Evolutionary conservation across 83 land plant genomes (phyloP), one percentile per base, ranked within the genome.

Genomic region (Diphasiastrum complanatum): DNA sequence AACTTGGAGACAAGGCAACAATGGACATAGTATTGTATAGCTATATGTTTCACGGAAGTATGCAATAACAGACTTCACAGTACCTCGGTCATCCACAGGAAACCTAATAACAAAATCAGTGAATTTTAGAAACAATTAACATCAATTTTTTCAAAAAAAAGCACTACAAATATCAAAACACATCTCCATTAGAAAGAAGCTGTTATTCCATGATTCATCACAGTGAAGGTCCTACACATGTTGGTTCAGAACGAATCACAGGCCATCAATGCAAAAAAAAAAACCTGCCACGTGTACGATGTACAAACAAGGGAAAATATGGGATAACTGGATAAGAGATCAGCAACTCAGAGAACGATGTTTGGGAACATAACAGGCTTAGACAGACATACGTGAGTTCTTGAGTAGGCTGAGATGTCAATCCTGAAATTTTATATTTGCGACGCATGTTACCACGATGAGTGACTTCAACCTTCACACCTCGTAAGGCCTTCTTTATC

Each of bases 11-110:
- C 97, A 95, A 23, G 99, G 99, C 26, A 95, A 72, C 56, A 78
- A 84, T 11, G 90, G 43, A 63, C 86, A 68, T 48, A 77, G 84
- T 68, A 95, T 95, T 28, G 81, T 80, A 33, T 90, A 90, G 12
- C 85, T 85, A 78, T 95, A 95, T 73, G 95, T 83, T 64, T 95
- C 99, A 71, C 86, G 89, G 48, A 95, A 95, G 69, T 95, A 95
- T 40, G 89, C 99, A 27, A 84, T 83, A 0, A 95, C 93, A 3
- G 99, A 89, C 61, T 95, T 95, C 87, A 95, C 67, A 34, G 79
- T 90, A 43, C 76, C 73, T 51, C 81, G 69, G 2, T 95, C 99
- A 74, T 90, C 99, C 51, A 95, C 93, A 46, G 99, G 99, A 60
- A 89, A 95, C 36, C 97, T 90, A 68, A 58, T 1, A 40, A 75